A percentile compares a stretch with the other conserved stretches of the same genome.
These are phyloP conservation scores for Coffea humblotiana DNA, from an alignment of 305 asterid genomes.

Conservation along the genomic window DNA sequence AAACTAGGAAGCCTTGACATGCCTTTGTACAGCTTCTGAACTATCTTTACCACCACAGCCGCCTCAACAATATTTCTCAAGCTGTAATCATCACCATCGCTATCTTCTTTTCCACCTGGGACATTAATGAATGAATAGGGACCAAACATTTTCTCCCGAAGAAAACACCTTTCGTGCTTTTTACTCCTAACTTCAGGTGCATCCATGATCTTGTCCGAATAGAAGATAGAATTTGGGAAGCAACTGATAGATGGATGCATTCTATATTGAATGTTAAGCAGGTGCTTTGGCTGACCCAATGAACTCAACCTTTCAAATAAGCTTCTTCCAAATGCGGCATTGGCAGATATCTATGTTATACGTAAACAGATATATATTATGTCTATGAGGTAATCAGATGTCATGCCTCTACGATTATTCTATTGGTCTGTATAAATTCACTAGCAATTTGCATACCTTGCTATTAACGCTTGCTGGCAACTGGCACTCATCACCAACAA, in stretches of 20 bases:
- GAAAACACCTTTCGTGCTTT: constrained; percentile 37
- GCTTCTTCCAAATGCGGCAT: constrained; percentile 73
- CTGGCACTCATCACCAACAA: constrained; percentile 75
- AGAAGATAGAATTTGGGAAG: constrained; percentile 66
- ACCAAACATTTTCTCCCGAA: constrained; percentile 57
- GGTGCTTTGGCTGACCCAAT: constrained; percentile 52
- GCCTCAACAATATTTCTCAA: constrained; percentile 67
- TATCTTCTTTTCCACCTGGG: constrained; percentile 53
- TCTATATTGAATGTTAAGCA: constrained; percentile 63
- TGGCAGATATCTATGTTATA: constrained; percentile 41
- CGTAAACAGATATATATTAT: neutral
- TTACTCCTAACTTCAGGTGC: constrained; percentile 47
- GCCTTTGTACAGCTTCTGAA: constrained; percentile 59
- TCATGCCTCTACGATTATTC: too few species aligned
- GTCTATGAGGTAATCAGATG: too few species aligned
- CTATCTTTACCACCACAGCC: constrained; percentile 49
- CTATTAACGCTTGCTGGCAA: constrained; percentile 59
- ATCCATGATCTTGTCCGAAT: constrained; percentile 45
- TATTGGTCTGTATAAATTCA: too few species aligned
- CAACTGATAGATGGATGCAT: constrained; percentile 75
- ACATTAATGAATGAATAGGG: constrained; percentile 70
- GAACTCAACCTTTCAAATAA: constrained; percentile 68
- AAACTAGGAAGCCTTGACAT: constrained; percentile 4
- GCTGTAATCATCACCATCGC: constrained; percentile 28
- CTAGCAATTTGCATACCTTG: constrained; percentile 35